phyloP scores from a whole-genome alignment of 352 stramenopile species.

The Pythium pectinolyticum region DNA sequence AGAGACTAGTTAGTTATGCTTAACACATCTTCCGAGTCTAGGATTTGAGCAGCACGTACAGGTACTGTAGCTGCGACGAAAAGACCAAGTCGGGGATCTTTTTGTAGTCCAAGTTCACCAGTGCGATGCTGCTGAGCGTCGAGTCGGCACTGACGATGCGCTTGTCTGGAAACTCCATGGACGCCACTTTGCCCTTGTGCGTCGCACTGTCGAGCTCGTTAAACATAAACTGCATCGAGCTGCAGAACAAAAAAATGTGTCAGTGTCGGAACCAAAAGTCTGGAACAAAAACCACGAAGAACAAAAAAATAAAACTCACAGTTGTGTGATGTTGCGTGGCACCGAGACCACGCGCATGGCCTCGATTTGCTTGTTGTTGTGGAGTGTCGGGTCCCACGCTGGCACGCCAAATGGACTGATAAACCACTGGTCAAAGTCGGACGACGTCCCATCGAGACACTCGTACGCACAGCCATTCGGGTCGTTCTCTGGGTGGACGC shows the following conservation, averaged over 20 bases:
- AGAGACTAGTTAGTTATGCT: too few species aligned
- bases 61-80: conserved; percentile 11
- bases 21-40: too few species aligned
- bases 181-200: conserved; percentile 21
- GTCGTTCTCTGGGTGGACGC: not conserved
- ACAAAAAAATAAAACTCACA: conserved; percentile 5
- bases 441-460: conserved; percentile 22
- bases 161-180: conserved; percentile 22
- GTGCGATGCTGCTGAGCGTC: conserved; percentile 7
- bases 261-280: too few species aligned
- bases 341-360: conserved; percentile 18
- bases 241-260: not conserved
- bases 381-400: conserved; percentile 11
- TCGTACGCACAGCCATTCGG: conserved; percentile 22
- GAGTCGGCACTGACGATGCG: conserved; percentile 13
- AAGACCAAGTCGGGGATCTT: conserved; percentile 10
- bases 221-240: conserved; percentile 17
- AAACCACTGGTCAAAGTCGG: conserved; percentile 25
- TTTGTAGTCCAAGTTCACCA: conserved; percentile 19
- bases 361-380: conserved; percentile 19
- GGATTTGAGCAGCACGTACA: too few species aligned
- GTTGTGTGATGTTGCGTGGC: conserved; percentile 25
- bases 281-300: not conserved
- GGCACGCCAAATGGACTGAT: conserved; percentile 17
- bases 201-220: not conserved